Conservation (phyloP, 2,329 filamentous ascomycete genomes). For the Bipolaris sorokiniana region DNA sequence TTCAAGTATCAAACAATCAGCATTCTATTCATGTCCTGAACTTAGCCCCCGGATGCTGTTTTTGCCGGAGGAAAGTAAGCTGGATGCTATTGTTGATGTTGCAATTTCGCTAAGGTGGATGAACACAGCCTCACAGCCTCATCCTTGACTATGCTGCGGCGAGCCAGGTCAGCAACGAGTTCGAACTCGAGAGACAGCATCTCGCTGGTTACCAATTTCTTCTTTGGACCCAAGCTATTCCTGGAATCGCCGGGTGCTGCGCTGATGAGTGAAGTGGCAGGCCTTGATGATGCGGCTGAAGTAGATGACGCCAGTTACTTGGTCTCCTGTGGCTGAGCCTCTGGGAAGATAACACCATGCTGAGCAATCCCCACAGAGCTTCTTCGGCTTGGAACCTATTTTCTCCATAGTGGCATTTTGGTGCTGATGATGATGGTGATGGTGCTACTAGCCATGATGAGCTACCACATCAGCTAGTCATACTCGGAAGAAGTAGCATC, state of each 20-base stretch:
- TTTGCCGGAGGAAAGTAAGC: conserved; percentile 18
- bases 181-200: neutral
- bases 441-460: neutral
- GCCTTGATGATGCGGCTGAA: conserved; percentile 9
- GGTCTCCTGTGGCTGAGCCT: conserved; percentile 7
- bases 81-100: neutral
- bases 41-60: conserved; percentile 17
- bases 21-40: conserved; percentile 4
- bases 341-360: conserved; percentile 1
- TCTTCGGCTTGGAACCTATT: too few species aligned
- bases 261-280: conserved; percentile 5
- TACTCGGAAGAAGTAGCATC: neutral
- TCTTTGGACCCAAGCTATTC: neutral
- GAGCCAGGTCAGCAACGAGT: neutral
- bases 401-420: neutral
- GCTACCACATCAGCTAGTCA: neutral
- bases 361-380: conserved; percentile 3
- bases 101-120: conserved; percentile 5
- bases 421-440: neutral
- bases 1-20: conserved; percentile 4
- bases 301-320: conserved; percentile 9
- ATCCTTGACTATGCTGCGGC: neutral
- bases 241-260: neutral
- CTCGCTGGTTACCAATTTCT: neutral
- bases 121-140: conserved; percentile 11